Evolutionary conservation across 306 rosid species (phyloP), one percentile per base, ranked within the genome.

Genomic region (Pachyrhizus erosus): DNA sequence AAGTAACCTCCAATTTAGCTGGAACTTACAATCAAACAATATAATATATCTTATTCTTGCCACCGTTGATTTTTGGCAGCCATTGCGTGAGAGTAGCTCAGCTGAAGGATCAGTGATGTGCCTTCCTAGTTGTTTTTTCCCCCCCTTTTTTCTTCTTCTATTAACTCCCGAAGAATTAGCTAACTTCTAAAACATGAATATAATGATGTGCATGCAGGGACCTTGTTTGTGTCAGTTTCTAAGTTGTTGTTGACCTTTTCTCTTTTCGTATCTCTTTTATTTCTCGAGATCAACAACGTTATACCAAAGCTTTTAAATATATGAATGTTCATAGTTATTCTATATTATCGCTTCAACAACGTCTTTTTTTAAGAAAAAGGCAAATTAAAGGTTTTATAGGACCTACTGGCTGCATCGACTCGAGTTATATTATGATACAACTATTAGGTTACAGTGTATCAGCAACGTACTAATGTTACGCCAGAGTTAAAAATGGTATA

Each of bases 1-100:
- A 80, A 88, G 66, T 64, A 48, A 64, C 77, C 84, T 69, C 85
- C 33, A 81, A 73, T 79, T 78, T 62, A 67, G 86, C 60, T 86
- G 85, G 46, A 84, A 75, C 84, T 69, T 81, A 49, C 70, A 61
- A 82, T 82, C 86, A 80, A 48, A 69, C 15, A 58, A 68, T 20
- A 46, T 17, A 34, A 77, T 75, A 77, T 75, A 77, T 80, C 48
- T 26, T 70, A 39, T 57, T 54, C 74, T 18, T 52, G 33, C 77
- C 70, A 45, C 58, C 24, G 7, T 76, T 45, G 20, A 70, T 72
- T 77, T 61, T 77, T 85, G 78, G 80, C 76, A 20, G 58, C 71
- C 66, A 70, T 40, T 64, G 8, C 61, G 15, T 31, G n/a, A 77
- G 42, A 71, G 26, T 45, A 69, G 78, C 55, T 81, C 51, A 72